These are phyloP conservation scores for Thuidium tamariscinum DNA, from an alignment of 225 moss, liverwort and hornwort species.

Conservation along the genomic window DNA sequence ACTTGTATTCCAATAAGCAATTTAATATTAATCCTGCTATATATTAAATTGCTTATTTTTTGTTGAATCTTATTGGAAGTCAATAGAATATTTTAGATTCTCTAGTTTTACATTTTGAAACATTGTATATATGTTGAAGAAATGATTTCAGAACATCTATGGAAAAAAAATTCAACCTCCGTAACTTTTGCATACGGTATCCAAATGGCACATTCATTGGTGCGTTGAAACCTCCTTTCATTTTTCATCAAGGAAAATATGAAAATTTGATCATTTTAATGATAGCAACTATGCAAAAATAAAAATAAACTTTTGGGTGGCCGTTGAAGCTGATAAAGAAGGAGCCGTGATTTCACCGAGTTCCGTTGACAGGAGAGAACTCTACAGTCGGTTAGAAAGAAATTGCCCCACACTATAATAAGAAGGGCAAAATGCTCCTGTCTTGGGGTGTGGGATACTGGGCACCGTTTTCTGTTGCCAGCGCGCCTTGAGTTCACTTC, in stretches of 20 bases:
- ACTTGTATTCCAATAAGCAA: background rate
- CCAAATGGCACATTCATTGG: background rate
- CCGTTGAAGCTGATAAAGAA: background rate
- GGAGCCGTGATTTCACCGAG: background rate
- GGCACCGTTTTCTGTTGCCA: too few relatives aligned
- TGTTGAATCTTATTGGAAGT: background rate
- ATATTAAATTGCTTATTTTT: background rate
- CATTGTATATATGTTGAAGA: background rate
- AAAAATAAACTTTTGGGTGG: too few relatives aligned
- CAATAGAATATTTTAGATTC: background rate
- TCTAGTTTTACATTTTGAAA: background rate
- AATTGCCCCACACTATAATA: background rate
- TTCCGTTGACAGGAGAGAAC: background rate
- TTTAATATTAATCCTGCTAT: background rate
- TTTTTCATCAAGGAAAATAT: background rate
- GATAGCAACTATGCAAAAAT: too few relatives aligned
- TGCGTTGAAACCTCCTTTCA: background rate
- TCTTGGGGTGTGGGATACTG: background rate
- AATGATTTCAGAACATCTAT: background rate
- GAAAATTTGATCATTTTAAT: too few relatives aligned
- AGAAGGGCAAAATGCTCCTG: background rate
- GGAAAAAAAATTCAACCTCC: background rate
- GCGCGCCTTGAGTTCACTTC: background rate
- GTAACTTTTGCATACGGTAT: background rate
- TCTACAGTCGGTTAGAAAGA: background rate